Base-by-base conservation (phyloP, 2,329 filamentous ascomycete genomes). In the Fusarium piperis region DNA sequence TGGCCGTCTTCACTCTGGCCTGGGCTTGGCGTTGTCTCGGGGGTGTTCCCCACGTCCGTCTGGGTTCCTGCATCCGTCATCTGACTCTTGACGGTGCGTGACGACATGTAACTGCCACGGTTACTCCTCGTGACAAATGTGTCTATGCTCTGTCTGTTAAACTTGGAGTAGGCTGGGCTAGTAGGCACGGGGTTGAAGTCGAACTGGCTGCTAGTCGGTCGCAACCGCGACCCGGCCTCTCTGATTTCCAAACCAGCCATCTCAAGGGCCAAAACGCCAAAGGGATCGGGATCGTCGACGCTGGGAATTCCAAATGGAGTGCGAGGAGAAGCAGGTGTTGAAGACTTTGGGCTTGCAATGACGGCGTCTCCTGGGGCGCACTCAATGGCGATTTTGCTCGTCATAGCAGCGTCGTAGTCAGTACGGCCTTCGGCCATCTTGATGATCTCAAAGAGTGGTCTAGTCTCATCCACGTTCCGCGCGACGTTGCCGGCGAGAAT, bases 251-350 rank as follows among this genome's bases (percentile, higher is more conserved):
- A 84, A 3, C 95, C 95, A 67, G 94, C 93, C 84, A 94, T 92
- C 78, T 97, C 94, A n/a, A 98, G 83, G 9, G 95, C 95, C 71
- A 95, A 88, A 28, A 98, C 93, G 26, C 95, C 95, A 78, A 93
- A 98, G 0, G 95, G 95, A 79, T 98, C 95, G 0, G 95, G 94
- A 75, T 98, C 95, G 61, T 94, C 90, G 4, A 85, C 82, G 70
- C 92, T 90, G 1, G 94, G 94, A 16, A 97, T 85, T 3, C 95
- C 95, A 82, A 98, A 97, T 2, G 84, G 83, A 32, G 86, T 81
- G 70, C 74, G 83, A 53, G 79, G 86, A 62, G 78, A 80, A 73
- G 64, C 78, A 65, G 80, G 75, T 6, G 75, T 79, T 5, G 79
- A 75, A 3, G 77, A 76, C 46, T 77, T 80, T 0, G 87, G 83